Percentiles rank a stretch among this genome's conserved stretches.
Conservation (phyloP, 345 rosid genomes). For the Gossypium herbaceum region DNA sequence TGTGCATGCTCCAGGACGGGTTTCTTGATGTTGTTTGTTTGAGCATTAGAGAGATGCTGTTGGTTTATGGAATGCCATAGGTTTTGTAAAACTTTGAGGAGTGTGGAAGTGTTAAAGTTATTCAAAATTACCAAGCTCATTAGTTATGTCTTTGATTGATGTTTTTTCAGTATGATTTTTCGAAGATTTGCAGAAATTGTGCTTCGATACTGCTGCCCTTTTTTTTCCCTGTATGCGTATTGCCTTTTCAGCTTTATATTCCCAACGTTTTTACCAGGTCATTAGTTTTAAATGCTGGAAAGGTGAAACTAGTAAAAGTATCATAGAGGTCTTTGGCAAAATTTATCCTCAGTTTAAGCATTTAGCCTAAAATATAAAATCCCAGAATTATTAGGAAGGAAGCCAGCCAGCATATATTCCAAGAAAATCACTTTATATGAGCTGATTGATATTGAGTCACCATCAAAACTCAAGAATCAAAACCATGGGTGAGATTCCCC, state of each 20-base stretch:
- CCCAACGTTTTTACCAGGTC: neutral
- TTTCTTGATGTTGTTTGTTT: conserved; percentile 15
- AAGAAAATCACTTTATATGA: too few species aligned
- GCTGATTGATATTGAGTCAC: too few species aligned
- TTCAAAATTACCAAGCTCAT: neutral
- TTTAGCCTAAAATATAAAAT: too few species aligned
- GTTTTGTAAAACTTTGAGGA: conserved; percentile 17
- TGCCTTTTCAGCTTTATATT: neutral
- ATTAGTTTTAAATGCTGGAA: too few species aligned
- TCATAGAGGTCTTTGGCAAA: too few species aligned
- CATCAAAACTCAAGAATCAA: too few species aligned
- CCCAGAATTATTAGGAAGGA: too few species aligned
- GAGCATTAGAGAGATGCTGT: conserved; percentile 11
- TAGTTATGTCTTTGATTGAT: neutral
- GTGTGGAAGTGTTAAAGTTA: neutral
- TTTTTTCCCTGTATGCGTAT: too few species aligned
- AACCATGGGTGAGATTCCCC: too few species aligned
- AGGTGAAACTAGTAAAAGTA: too few species aligned
- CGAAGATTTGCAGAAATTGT: neutral
- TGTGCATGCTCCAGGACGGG: conserved; percentile 9
- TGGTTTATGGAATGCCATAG: neutral
- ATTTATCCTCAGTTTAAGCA: too few species aligned
- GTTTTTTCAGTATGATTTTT: neutral
- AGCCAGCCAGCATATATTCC: too few species aligned
- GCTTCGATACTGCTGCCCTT: neutral